Base-by-base conservation (phyloP, 1,284 basidiomycete genomes). In the Papiliotrema nemorosa region DNA sequence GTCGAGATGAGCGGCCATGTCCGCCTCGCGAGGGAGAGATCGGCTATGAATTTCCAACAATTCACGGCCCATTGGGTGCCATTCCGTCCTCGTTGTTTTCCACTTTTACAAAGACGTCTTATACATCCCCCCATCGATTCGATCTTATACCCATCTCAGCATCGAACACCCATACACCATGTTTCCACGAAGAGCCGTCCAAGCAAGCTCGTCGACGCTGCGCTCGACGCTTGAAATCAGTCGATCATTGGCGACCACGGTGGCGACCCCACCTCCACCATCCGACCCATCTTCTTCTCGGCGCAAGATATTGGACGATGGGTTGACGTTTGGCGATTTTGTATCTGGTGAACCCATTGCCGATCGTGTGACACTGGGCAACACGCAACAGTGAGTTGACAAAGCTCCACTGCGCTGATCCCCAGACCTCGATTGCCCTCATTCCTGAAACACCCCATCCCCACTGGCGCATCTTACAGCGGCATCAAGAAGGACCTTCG, bases 401-500 rank as follows among this genome's bases (percentile, higher is more conserved):
- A 14, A 25, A n/a, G 22, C 13, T 36, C 25, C 14, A 12, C n/a
- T 14, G 39, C 54, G 21, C 38, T n/a, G n/a, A n/a, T 25, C n/a
- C n/a, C 6, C 62, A 93, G 90, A 35, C 88, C 88, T 21, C 88
- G 96, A 18, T 80, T 98, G 18, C 96, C 96, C 13, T 84, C 84
- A 3, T 89, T 88, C 77, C 79, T 98, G 29, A 97, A 97, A 78
- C 97, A 94, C 21, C 85, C 84, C 27, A 91, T 93, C 60, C 94
- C 96, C 0, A 90, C 86, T 0, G 91, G 93, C 24, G 78, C 80
- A 25, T 91, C 90, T 12, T 98, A 87, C 73, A 86, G 84, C 54
- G 88, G 84, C 63, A 97, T 99, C 64, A 97, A 96, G 81, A 88
- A 87, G 62, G 96, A 99, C 71, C 79, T 99, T 20, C 81, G 96